Conservation (phyloP, 768 basidiomycete genomes). For the Russula sp. region DNA sequence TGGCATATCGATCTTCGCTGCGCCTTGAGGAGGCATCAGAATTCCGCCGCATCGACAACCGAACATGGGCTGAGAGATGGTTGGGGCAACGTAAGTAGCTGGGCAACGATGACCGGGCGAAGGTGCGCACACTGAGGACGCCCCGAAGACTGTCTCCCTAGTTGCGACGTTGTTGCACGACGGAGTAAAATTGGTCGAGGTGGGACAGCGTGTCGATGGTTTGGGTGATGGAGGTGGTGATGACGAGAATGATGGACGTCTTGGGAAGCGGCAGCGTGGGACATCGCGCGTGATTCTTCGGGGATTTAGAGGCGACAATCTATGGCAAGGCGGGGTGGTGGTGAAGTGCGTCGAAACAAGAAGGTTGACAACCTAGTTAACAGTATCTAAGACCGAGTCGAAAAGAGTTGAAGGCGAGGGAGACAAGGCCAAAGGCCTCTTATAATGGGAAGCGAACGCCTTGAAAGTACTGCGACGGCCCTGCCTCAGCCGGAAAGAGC, state of each 20-base stretch:
- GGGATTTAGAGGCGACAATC: not conserved
- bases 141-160: not conserved
- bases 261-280: conserved; percentile 8
- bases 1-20: conserved; percentile 11
- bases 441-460: conserved; percentile 6
- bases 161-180: not conserved
- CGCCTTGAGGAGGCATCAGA: conserved; percentile 4
- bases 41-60: conserved; percentile 9
- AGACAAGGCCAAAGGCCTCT: not conserved
- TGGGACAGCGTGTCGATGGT: conserved; percentile 15
- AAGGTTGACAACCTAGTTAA: not conserved
- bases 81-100: not conserved
- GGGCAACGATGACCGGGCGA: not conserved
- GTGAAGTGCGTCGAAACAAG: not conserved
- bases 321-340: not conserved
- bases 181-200: conserved; percentile 14
- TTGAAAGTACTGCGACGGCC: not conserved
- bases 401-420: conserved; percentile 1
- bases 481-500: conserved; percentile 4
- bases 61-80: conserved; percentile 6
- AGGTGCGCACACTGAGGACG: conserved; percentile 11
- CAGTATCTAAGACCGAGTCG: not conserved
- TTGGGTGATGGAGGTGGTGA: conserved; percentile 9
- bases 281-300: conserved; percentile 12
- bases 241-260: not conserved